phyloP scores from a whole-genome alignment of 805 yeast genomes.

The Tanozyma kutaoensis region DNA sequence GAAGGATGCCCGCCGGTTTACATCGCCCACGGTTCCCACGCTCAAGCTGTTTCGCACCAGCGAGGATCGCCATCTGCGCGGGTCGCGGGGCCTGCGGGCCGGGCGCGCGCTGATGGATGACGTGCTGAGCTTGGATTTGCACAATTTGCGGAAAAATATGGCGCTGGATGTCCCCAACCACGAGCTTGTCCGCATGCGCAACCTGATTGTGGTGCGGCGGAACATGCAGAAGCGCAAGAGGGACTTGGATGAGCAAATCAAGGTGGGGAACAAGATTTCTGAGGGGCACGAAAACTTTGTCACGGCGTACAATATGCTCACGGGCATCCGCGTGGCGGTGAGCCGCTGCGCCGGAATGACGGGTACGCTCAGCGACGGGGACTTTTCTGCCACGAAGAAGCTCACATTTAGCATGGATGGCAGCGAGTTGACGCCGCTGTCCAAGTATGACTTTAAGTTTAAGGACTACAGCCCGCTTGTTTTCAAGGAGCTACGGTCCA shows the following conservation, averaged over 20 bases:
- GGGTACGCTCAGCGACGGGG: slow-evolving; percentile 55
- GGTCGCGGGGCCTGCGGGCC: no score
- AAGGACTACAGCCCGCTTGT: slow-evolving; percentile 95
- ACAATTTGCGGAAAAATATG: slow-evolving; percentile 1
- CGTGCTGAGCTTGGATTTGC: slow-evolving; percentile 2
- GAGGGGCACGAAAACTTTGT: slow-evolving; percentile 93
- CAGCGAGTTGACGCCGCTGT: slow-evolving; percentile 80
- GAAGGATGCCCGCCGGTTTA: no score
- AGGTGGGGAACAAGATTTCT: slow-evolving; percentile 69
- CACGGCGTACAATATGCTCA: slow-evolving; percentile 92
- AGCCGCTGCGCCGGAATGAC: slow-evolving; percentile 82
- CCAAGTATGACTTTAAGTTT: slow-evolving; percentile 90
- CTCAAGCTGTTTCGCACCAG: no score
- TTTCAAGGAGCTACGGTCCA: slow-evolving; percentile 66
- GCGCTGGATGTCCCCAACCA: slow-evolving; percentile 14
- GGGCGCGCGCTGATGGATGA: no score
- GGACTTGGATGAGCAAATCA: slow-evolving; percentile 39
- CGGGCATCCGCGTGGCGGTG: slow-evolving; percentile 93
- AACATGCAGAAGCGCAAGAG: slow-evolving; percentile 26
- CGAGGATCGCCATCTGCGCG: no score
- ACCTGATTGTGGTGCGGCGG: slow-evolving; percentile 31
- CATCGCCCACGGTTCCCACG: no score
- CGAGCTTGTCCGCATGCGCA: slow-evolving; percentile 40
- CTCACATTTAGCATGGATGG: slow-evolving; percentile 81
- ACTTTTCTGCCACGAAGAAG: slow-evolving; percentile 63